Percentiles rank a stretch among this genome's conserved stretches.
phyloP scores from a whole-genome alignment of 2,329 filamentous ascomycete genomes.

The Arthrobotrys iridis region DNA sequence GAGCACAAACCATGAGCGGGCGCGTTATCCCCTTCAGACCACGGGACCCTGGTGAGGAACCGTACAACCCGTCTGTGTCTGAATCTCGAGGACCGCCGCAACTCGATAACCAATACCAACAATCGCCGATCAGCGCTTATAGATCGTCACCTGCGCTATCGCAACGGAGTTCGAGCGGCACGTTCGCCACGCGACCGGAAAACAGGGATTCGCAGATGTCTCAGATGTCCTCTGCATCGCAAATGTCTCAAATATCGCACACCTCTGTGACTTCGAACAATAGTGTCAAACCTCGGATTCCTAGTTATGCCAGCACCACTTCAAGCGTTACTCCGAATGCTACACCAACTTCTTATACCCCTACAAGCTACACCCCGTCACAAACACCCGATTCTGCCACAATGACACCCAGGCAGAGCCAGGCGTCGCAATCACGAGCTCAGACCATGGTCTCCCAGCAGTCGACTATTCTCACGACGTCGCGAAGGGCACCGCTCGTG shows the following conservation, averaged over 20 bases:
- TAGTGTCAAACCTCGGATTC: constrained; percentile 61
- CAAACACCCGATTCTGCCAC: constrained; percentile 51
- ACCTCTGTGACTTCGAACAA: constrained; percentile 59
- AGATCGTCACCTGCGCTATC: constrained; percentile 49
- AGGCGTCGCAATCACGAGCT: constrained; percentile 54
- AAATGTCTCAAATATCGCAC: constrained; percentile 44
- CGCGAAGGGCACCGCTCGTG: constrained; percentile 77
- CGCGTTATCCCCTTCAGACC: constrained; percentile 84
- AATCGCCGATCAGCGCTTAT: constrained; percentile 38
- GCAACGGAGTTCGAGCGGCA: constrained; percentile 55
- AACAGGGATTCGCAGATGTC: constrained; percentile 53
- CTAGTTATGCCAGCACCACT: constrained; percentile 59
- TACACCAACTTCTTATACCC: constrained; percentile 24
- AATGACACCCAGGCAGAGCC: constrained; percentile 11
- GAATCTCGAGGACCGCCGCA: constrained; percentile 61
- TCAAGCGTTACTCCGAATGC: constrained; percentile 58
- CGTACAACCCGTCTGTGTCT: constrained; percentile 56
- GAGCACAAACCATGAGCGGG: constrained; percentile 89
- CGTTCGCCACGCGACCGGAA: constrained; percentile 39
- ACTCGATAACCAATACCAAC: constrained; percentile 36
- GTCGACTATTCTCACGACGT: constrained; percentile 52
- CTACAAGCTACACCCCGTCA: constrained; percentile 22
- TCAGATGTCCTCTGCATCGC: constrained; percentile 16
- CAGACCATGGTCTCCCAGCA: constrained; percentile 57
- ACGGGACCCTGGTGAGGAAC: constrained; percentile 65